Evolutionary conservation across 129 eudicot genomes (phyloP), one percentile per base, ranked within the genome.

Genomic region (Silybum marianum): DNA sequence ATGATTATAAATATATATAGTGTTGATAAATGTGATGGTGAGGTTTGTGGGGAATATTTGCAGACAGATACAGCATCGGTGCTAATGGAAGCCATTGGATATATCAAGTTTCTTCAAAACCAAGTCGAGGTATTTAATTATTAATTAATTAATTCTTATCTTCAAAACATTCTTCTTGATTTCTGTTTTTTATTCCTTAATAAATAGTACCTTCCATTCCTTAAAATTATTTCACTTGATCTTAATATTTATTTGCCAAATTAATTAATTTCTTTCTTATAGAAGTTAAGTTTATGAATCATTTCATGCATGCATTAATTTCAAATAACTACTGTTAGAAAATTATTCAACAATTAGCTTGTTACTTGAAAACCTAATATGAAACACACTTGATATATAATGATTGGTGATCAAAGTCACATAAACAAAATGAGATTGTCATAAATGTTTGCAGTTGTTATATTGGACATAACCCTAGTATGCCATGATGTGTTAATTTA

Each of bases 41-140:
- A 79, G 82, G 82, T 28, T 78, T 69, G 32, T 81, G 87, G 88
- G 73, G 85, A 87, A 86, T 73, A 77, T 80, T 67, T 90, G 83
- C 97, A 93, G 97, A 93, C 97, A 32, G 97, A 93, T 80, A 93
- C 97, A 14, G 97, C 97, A 72, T 90, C 97, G 10, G 97, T 93
- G 73, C 86, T 93, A 23, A 93, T 89, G 91, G 97, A 93, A 85
- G 95, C 97, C 78, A 93, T 90, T 73, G 97, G 97, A 71, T 93
- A 93, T 62, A 93, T 93, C 89, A 93, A 93, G 88, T 93, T 93
- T 84, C 95, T 93, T 74, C 97, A 93, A 73, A 87, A 73, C 85
- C 95, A 93, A 84, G 93, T 93, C 5, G 97, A 93, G 97, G 97
- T 93, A 88, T 76, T 22, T 22, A 21, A 6, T 69, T 9, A 69